A percentile compares a stretch with the other conserved stretches of the same genome.
phyloP scores from a whole-genome alignment of 441 rosid genomes.

The Cnidoscolus chayamansa region DNA sequence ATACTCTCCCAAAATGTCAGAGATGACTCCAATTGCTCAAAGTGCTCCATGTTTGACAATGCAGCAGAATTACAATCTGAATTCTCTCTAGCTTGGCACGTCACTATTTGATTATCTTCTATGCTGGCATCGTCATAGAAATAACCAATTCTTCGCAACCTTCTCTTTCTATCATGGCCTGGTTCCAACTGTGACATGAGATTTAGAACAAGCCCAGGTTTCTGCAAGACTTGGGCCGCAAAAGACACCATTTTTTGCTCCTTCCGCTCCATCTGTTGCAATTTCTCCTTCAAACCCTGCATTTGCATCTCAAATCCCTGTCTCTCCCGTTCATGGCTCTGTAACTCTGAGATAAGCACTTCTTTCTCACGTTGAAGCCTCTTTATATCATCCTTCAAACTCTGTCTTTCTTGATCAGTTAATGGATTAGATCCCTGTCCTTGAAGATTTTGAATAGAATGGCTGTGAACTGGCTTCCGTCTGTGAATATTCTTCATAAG shows the following conservation, averaged over 20 bases:
- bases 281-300: constrained; percentile 54
- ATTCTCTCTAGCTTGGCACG: constrained; percentile 35
- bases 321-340: constrained; percentile 52
- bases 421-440: constrained; percentile 49
- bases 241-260: constrained; percentile 57
- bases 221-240: constrained; percentile 50
- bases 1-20: constrained; percentile 69
- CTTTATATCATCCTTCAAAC: constrained; percentile 61
- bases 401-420: constrained; percentile 61
- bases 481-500: constrained; percentile 88
- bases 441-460: constrained; percentile 58
- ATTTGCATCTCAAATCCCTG: constrained; percentile 54
- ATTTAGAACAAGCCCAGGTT: constrained; percentile 61
- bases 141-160: constrained; percentile 55
- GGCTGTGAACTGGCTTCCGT: constrained; percentile 92
- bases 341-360: constrained; percentile 46
- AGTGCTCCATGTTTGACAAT: constrained; percentile 41
- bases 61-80: constrained; percentile 32
- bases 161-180: constrained; percentile 64
- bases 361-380: constrained; percentile 58
- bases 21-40: constrained; percentile 63
- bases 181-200: constrained; percentile 48
- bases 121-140: constrained; percentile 35
- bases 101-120: constrained; percentile 40
- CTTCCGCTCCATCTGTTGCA: constrained; percentile 49